Evolutionary conservation across 495 filamentous ascomycete genomes (phyloP).

Genomic region (Filosporella fistucella): DNA sequence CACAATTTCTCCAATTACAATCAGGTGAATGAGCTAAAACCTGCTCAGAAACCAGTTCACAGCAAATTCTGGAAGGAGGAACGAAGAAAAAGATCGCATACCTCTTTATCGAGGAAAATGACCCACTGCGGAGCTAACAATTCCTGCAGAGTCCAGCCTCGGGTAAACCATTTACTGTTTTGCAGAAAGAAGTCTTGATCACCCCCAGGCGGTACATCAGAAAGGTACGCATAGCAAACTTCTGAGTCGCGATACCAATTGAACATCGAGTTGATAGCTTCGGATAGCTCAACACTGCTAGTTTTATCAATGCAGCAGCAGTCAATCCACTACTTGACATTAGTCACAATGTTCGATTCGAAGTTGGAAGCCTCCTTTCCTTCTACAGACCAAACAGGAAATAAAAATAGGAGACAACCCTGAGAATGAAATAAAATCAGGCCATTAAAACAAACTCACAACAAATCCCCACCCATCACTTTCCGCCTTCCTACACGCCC

Average conservation of each 20-base stretch:
- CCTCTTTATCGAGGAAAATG: background rate
- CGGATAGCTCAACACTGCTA: no score
- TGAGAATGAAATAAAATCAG: conserved; percentile 6
- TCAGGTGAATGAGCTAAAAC: no score
- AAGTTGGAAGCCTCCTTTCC: no score
- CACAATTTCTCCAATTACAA: no score
- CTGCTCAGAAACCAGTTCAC: no score
- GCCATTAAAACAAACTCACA: conserved; percentile 25
- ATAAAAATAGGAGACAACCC: conserved; percentile 39
- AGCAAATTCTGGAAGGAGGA: no score
- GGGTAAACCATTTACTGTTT: background rate
- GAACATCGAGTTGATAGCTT: no score
- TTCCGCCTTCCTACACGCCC: conserved; percentile 26
- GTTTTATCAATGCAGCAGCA: no score
- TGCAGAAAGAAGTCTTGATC: background rate
- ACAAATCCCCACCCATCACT: conserved; percentile 25
- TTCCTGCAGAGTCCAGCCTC: background rate
- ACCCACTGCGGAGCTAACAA: background rate
- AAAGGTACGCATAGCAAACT: conserved; percentile 31
- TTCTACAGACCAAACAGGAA: no score
- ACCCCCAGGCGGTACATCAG: conserved; percentile 19
- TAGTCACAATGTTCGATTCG: no score
- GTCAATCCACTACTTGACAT: no score
- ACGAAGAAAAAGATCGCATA: no score
- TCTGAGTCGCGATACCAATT: conserved; percentile 26